Base-by-base conservation (phyloP, 345 rosid genomes). In the Acer negundo region DNA sequence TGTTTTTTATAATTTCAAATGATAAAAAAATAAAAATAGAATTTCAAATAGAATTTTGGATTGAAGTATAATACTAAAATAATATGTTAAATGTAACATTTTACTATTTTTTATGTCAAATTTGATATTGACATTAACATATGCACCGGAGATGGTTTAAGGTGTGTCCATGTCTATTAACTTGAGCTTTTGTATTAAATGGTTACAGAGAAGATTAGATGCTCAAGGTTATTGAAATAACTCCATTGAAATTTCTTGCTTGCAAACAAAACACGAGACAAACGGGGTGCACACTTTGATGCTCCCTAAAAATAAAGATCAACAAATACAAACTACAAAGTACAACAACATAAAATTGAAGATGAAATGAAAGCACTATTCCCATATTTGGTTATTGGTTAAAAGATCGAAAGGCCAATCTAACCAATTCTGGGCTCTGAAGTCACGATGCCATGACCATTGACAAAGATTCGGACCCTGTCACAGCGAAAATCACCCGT, bases 381-480 rank as follows among this genome's bases (percentile, higher is more conserved):
- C n/a, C n/a, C 23, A 56, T 49, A 2, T 11, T 49, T 49, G 16
- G 55, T 49, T 49, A 13, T 2, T 49, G 16, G 55, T 49, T 12
- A 49, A 49, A 49, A 15, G 15, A 15, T 1, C 0, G 58, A 16
- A 53, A 22, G n/a, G 20, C 1, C 56, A 11, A 23, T 2, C 13
- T 63, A 74, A 19, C 69, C 69, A 26, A 74, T 63, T 62, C 2
- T 46, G 24, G 62, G 77, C 46, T 16, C 77, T 13, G 28, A n/a
- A 47, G 26, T 19, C 8, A 74, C 77, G 2, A 63, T 2, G 19
- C 47, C 77, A 10, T 17, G 24, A 8, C 2, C 13, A 20, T 78
- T 9, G 20, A 79, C 68, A 20, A 23, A 79, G 19, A 67, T 72
- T 38, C 77, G 67, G 31, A 79, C 81, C 67, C 81, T 73, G 19